Percentiles rank a stretch among this genome's conserved stretches.
Evolutionary conservation across 108 stramenopile species (phyloP).

Genomic region (Nitzschia inconspicua): DNA sequence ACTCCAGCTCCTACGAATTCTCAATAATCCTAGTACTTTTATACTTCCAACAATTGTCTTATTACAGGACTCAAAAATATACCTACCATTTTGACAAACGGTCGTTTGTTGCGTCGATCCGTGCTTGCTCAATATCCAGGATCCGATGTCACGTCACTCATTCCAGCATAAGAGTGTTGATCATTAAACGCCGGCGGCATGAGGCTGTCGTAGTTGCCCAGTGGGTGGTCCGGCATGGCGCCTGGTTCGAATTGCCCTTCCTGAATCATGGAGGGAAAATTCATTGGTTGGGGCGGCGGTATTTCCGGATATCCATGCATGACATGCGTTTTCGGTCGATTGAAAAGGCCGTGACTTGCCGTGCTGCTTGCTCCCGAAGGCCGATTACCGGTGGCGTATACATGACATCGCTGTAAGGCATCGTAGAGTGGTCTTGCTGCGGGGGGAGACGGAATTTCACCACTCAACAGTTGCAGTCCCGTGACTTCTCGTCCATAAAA

Average conservation of each 20-base stretch:
- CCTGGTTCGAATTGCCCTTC: no score
- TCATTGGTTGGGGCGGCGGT: neutral
- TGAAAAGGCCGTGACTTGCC: neutral
- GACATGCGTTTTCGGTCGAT: neutral
- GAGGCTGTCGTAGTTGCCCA: conserved; percentile 9
- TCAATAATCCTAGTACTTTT: no score
- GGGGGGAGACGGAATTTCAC: conserved; percentile 69
- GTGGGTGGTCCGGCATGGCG: no score
- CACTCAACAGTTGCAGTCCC: conserved; percentile 61
- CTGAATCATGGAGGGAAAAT: no score
- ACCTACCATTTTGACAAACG: no score
- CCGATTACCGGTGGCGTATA: conserved; percentile 56
- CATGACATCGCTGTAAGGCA: conserved; percentile 76
- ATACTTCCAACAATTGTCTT: neutral
- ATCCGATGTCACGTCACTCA: conserved; percentile 48
- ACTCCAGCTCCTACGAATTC: no score
- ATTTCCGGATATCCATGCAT: conserved; percentile 7
- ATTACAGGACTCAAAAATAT: no score
- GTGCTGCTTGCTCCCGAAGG: neutral
- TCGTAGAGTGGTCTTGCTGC: conserved; percentile 90
- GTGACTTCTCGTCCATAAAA: conserved; percentile 88
- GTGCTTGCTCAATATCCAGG: conserved; percentile 22
- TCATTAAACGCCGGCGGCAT: conserved; percentile 35
- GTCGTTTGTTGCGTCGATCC: no score
- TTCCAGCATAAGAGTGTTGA: conserved; percentile 36